These are phyloP conservation scores for Clavariopsis aquatica DNA, from an alignment of 495 filamentous ascomycete species.

Conservation along the genomic window DNA sequence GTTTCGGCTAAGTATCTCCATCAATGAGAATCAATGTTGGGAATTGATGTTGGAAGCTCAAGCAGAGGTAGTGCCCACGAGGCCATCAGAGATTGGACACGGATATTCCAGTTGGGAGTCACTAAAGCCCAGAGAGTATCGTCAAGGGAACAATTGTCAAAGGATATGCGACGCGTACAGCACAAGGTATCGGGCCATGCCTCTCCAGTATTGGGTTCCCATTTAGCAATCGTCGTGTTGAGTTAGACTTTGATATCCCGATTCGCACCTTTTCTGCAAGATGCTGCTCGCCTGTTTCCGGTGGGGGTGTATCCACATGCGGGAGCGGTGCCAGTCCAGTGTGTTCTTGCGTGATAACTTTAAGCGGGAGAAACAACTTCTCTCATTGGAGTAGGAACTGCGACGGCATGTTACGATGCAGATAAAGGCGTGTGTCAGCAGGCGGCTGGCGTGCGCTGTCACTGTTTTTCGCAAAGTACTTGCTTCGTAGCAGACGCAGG, in stretches of 20 bases:
- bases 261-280: not conserved
- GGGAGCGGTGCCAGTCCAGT: not conserved
- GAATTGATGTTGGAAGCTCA: not conserved
- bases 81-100: not conserved
- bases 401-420: slow-evolving; percentile 10
- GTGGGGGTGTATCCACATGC: not conserved
- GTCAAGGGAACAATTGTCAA: not conserved
- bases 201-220: not conserved
- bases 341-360: not conserved
- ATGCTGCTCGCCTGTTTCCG: slow-evolving; percentile 14
- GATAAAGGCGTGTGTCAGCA: slow-evolving; percentile 13
- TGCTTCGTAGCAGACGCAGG: not conserved
- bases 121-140: not conserved
- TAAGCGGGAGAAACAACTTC: not conserved
- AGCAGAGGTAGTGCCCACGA: not conserved
- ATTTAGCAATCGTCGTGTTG: slow-evolving; percentile 17
- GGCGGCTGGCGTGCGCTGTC: not conserved
- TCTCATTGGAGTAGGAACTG: not conserved
- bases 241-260: slow-evolving; percentile 2
- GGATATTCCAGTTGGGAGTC: not conserved
- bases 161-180: not conserved
- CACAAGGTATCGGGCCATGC: not conserved
- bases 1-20: not conserved
- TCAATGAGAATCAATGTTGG: not conserved
- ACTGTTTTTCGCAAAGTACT: not conserved